These are phyloP conservation scores for Mycena capillaripes DNA, from an alignment of 768 basidiomycete genomes.

Conservation along the genomic window DNA sequence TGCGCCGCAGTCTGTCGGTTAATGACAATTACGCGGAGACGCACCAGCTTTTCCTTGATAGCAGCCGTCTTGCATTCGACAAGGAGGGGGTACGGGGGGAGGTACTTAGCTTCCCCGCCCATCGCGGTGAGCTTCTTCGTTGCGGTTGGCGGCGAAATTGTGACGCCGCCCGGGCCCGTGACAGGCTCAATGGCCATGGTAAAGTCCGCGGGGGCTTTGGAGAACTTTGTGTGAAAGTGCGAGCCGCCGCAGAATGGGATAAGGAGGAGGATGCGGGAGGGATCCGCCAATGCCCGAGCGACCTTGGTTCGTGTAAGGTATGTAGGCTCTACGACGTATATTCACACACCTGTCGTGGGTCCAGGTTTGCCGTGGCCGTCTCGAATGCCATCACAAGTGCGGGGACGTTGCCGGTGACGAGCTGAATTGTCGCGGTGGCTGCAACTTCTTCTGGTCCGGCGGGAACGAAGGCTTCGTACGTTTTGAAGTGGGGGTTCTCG, in stretches of 20 bases:
- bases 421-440: too few relatives aligned
- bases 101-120: neutral
- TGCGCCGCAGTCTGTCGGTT: neutral
- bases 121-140: neutral
- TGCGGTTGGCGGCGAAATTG: neutral
- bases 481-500: too few relatives aligned
- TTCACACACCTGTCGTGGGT: too few relatives aligned
- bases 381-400: too few relatives aligned
- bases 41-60: neutral
- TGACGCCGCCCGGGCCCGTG: neutral
- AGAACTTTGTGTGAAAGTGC: neutral
- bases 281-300: neutral
- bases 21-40: neutral
- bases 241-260: neutral
- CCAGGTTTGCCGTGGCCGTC: too few relatives aligned
- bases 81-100: neutral
- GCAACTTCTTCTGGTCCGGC: too few relatives aligned
- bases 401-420: too few relatives aligned
- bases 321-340: too few relatives aligned
- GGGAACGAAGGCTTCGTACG: too few relatives aligned
- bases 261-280: neutral
- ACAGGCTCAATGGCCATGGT: neutral
- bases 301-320: too few relatives aligned
- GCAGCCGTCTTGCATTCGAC: neutral
- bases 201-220: neutral